Percentiles rank a stretch among this genome's conserved stretches.
These are phyloP conservation scores for Malus sieversii DNA, from an alignment of 306 rosid species.

Conservation along the genomic window DNA sequence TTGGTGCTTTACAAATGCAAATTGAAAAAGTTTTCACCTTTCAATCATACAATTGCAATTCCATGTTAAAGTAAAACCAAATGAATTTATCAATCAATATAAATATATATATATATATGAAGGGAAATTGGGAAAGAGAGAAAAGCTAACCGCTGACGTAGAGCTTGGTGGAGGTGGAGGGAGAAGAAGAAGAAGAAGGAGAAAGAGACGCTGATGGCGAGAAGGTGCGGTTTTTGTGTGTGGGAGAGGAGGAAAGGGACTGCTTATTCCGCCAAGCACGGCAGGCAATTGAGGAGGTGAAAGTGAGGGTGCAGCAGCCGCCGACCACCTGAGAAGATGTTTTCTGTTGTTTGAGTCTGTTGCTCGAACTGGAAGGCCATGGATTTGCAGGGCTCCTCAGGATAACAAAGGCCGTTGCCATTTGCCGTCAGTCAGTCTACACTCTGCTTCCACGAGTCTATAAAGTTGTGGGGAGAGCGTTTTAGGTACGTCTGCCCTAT, in stretches of 20 bases:
- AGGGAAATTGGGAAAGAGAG: not conserved
- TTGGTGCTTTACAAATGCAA: not conserved
- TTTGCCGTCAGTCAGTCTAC: not conserved
- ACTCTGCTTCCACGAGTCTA: not conserved
- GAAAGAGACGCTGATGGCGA: constrained; percentile 34
- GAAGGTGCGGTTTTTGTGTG: constrained; percentile 1
- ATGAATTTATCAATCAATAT: not conserved
- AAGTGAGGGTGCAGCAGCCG: not conserved
- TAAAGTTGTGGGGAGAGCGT: no score
- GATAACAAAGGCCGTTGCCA: not conserved
- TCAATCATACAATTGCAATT: not conserved
- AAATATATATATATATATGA: not conserved
- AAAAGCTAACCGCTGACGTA: constrained; percentile 69
- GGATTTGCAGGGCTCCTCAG: not conserved
- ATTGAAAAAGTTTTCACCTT: not conserved
- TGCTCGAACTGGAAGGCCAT: not conserved
- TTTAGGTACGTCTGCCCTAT: no score
- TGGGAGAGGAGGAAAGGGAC: constrained; percentile 13
- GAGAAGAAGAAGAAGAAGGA: constrained; percentile 35
- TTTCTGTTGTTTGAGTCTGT: not conserved
- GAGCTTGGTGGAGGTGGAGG: constrained; percentile 46
- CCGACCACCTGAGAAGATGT: not conserved
- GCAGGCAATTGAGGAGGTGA: not conserved
- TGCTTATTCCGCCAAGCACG: not conserved
- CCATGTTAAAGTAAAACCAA: not conserved